Evolutionary conservation across 345 rosid species (phyloP), one percentile per base, ranked within the genome.

Genomic region (Eucalyptus erythrocorys): DNA sequence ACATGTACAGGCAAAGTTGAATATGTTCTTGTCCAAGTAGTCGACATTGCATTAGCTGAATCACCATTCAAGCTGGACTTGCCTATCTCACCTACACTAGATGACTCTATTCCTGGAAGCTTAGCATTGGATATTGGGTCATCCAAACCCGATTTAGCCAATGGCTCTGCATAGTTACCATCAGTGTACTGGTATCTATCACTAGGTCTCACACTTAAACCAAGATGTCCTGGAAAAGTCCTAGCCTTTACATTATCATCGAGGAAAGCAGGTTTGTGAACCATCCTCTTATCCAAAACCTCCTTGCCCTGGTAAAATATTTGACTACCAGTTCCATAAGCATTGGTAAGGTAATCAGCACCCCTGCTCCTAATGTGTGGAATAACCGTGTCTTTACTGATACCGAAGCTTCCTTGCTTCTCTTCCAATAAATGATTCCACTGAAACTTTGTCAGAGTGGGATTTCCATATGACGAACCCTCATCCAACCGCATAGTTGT

Each of bases 371-470:
- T 87, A 21, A 59, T 42, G 32, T 42, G 71, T 40, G 87, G 47
- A 40, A 57, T 5, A 76, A 76, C 82, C 47, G 45, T 37, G 45
- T 76, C 82, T 14, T 27, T 76, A 76, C 82, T 76, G 27, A 76
- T 37, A 19, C 82, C 24, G 47, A 76, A 42, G 27, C 82, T 37
- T 37, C 45, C 55, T 86, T 86, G 85, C 66, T 87, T 86, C 26
- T 59, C 86, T 19, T 48, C 90, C 87, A 91, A 32, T 42, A 93
- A 88, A 45, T 85, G 90, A 68, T 89, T 88, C 95, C 95, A 91
- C n/a, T 85, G 92, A 57, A 92, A 93, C 91, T 93, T 93, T 22
- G 19, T 59, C 14, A 85, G 89, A 22, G 91, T 40, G 7, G 91
- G 86, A 11, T 48, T 87, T 30, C 66, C 88, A 32, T 90, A 71